Conservation (phyloP, 1,284 basidiomycete species). For the Porogramme epimiltina region DNA sequence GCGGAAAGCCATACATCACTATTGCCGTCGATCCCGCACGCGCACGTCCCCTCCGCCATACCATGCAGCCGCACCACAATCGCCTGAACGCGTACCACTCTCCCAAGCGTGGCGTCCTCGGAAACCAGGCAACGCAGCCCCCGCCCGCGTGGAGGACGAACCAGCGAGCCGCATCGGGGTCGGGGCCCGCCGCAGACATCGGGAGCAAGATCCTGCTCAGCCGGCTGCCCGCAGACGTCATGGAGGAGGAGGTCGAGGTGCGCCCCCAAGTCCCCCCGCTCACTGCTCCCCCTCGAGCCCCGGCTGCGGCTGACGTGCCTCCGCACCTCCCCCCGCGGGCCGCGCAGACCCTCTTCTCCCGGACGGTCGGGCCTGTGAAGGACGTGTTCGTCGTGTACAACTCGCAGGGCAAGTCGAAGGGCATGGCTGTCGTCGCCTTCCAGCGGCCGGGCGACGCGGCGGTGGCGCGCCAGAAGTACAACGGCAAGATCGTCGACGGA, state of each 20-base stretch:
- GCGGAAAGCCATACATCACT: not conserved
- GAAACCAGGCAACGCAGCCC: constrained; percentile 52
- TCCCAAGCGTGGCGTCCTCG: constrained; percentile 57
- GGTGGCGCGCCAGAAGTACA: constrained; percentile 62
- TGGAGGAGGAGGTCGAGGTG: constrained; percentile 69
- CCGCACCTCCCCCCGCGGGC: not conserved
- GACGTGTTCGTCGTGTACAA: constrained; percentile 74
- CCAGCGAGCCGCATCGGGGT: constrained; percentile 33
- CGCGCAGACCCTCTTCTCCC: constrained; percentile 66
- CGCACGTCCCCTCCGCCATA: constrained; percentile 11
- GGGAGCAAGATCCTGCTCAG: constrained; percentile 75
- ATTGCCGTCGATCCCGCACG: too few relatives aligned
- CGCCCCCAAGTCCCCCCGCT: too few relatives aligned
- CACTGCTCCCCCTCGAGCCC: not conserved
- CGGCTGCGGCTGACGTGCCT: constrained; percentile 1
- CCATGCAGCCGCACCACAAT: constrained; percentile 24
- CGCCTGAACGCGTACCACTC: constrained; percentile 53
- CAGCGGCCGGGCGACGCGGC: constrained; percentile 60
- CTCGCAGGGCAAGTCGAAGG: constrained; percentile 68
- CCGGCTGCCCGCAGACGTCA: constrained; percentile 68
- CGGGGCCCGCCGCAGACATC: constrained; percentile 28
- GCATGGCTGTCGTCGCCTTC: constrained; percentile 74
- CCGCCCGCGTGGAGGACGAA: constrained; percentile 61
- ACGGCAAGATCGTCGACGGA: constrained; percentile 75
- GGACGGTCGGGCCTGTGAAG: constrained; percentile 72